Evolutionary conservation across 441 rosid genomes (phyloP).

Genomic region (Capsella rubella): DNA sequence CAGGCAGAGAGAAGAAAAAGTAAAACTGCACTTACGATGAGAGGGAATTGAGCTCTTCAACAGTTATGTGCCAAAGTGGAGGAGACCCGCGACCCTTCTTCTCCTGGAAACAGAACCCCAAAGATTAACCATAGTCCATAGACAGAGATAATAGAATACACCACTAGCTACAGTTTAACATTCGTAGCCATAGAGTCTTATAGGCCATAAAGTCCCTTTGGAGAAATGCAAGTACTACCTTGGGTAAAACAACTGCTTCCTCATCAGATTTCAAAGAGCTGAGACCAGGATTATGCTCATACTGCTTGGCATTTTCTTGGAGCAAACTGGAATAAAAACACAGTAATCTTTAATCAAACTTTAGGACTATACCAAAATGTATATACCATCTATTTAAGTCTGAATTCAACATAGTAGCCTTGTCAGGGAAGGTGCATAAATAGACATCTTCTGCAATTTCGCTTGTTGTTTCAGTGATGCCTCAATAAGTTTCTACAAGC

Average conservation of each 20-base stretch:
- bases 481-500: slow-evolving; percentile 75
- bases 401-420: slow-evolving; percentile 50
- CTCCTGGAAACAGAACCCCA: slow-evolving; percentile 55
- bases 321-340: slow-evolving; percentile 50
- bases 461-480: slow-evolving; percentile 74
- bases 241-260: slow-evolving; percentile 62
- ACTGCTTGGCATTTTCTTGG: slow-evolving; percentile 50
- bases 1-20: background rate
- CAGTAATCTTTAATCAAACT: slow-evolving; percentile 13
- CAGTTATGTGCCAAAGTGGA: slow-evolving; percentile 76
- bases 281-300: slow-evolving; percentile 39
- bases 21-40: slow-evolving; percentile 61
- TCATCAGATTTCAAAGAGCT: slow-evolving; percentile 53
- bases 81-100: slow-evolving; percentile 80
- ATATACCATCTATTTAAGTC: slow-evolving; percentile 57
- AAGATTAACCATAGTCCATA: background rate
- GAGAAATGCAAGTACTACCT: slow-evolving; percentile 53
- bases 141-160: background rate
- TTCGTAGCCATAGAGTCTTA: slow-evolving; percentile 4
- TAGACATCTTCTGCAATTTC: slow-evolving; percentile 72
- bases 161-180: background rate
- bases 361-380: background rate
- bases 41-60: slow-evolving; percentile 73
- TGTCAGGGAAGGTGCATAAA: slow-evolving; percentile 61
- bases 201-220: background rate